Evolutionary conservation across 352 stramenopile genomes (phyloP).

Genomic region (Phytophthora sansomeana): DNA sequence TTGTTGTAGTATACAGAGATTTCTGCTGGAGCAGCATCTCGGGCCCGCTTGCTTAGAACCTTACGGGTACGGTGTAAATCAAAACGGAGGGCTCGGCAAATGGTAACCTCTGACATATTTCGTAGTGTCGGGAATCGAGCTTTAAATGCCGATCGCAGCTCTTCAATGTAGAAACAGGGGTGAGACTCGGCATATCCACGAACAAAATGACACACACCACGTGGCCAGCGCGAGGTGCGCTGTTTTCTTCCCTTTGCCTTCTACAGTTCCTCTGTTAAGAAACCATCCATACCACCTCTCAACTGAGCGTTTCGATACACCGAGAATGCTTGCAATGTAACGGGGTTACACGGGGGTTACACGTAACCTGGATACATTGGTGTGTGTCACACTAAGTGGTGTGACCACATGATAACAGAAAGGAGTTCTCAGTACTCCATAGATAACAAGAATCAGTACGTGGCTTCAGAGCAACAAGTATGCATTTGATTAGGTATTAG

Average conservation of each 20-base stretch:
- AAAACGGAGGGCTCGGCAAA: slow-evolving; percentile 7
- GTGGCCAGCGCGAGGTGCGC: not conserved
- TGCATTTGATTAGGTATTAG: too few species aligned
- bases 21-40: not conserved
- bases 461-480: too few species aligned
- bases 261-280: slow-evolving; percentile 1
- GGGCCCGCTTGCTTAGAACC: slow-evolving; percentile 7
- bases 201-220: slow-evolving; percentile 4
- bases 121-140: slow-evolving; percentile 1
- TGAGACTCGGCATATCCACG: slow-evolving; percentile 5
- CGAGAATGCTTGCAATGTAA: slow-evolving; percentile 5
- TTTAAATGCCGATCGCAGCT: slow-evolving; percentile 3
- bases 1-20: slow-evolving; percentile 19
- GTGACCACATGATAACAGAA: too few species aligned
- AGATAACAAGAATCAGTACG: too few species aligned
- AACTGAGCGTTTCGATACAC: slow-evolving; percentile 3
- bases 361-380: too few species aligned
- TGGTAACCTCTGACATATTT: slow-evolving; percentile 3
- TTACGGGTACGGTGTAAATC: slow-evolving; percentile 7
- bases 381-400: too few species aligned
- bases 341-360: too few species aligned
- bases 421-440: too few species aligned
- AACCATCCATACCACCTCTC: slow-evolving; percentile 8
- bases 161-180: slow-evolving; percentile 14
- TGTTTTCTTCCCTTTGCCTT: not conserved